Percentiles rank a stretch among this genome's conserved stretches.
Evolutionary conservation across 2,329 filamentous ascomycete genomes (phyloP).

Genomic region (Dactylellina parvicollis): DNA sequence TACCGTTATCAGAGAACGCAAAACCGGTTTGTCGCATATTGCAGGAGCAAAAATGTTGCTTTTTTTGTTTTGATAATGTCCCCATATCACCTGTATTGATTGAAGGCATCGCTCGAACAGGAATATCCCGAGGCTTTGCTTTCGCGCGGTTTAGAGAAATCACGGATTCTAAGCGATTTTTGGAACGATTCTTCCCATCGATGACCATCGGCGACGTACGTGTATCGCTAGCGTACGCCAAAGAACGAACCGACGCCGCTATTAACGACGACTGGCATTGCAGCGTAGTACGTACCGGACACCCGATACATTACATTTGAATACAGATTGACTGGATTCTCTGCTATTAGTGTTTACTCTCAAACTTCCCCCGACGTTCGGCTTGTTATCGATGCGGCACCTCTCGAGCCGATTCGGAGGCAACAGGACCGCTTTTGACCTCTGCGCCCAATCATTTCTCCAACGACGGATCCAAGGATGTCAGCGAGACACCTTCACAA

Average conservation of each 20-base stretch:
- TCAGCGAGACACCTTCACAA: conserved; percentile 71
- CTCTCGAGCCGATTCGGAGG: conserved; percentile 66
- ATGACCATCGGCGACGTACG: conserved; percentile 64
- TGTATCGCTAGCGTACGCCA: conserved; percentile 67
- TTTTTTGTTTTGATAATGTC: conserved; percentile 30
- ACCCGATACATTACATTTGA: background rate
- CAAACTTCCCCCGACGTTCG: conserved; percentile 69
- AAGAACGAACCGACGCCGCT: conserved; percentile 62
- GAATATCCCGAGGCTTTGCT: conserved; percentile 67
- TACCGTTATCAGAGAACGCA: conserved; percentile 69
- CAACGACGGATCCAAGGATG: conserved; percentile 59
- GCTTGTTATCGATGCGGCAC: conserved; percentile 71
- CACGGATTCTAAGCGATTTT: conserved; percentile 66
- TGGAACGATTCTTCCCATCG: conserved; percentile 66
- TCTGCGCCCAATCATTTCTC: conserved; percentile 63
- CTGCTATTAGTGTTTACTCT: conserved; percentile 65
- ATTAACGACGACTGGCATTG: conserved; percentile 69
- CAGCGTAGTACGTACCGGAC: conserved; percentile 62
- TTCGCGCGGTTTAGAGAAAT: conserved; percentile 68
- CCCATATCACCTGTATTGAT: conserved; percentile 54
- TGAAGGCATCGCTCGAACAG: conserved; percentile 60
- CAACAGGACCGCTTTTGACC: conserved; percentile 63
- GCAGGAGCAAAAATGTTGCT: conserved; percentile 38
- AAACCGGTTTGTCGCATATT: conserved; percentile 64
- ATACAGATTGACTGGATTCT: background rate